These are phyloP conservation scores for Solanum hybrid DNA, from an alignment of 305 asterid genomes.

Conservation along the genomic window DNA sequence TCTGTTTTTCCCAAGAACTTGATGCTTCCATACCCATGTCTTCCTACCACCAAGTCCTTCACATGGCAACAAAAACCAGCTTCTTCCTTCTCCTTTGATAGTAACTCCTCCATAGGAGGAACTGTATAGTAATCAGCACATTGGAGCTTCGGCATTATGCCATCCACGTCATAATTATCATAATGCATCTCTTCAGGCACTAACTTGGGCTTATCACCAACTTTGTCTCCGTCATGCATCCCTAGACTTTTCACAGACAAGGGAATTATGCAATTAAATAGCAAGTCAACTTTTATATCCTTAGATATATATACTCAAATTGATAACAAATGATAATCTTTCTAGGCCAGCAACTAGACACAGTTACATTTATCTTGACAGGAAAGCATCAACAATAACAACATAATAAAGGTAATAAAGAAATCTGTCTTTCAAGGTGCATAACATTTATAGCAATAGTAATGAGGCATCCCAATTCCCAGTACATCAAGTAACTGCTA, in stretches of 20 bases:
- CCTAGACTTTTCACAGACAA: neutral
- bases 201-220: neutral
- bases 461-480: neutral
- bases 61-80: neutral
- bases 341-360: neutral
- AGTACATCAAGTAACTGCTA: neutral
- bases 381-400: neutral
- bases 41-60: neutral
- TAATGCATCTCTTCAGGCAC: neutral
- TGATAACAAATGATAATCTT: neutral
- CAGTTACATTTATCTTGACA: neutral
- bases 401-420: neutral
- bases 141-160: neutral
- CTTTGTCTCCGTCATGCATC: neutral
- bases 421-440: neutral
- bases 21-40: neutral
- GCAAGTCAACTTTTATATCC: neutral
- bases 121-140: neutral
- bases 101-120: neutral
- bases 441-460: neutral
- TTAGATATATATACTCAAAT: neutral
- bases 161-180: neutral
- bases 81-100: neutral
- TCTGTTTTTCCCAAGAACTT: neutral
- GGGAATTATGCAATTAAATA: neutral